phyloP scores from a whole-genome alignment of 306 rosid species.

The Trifolium dubium region DNA sequence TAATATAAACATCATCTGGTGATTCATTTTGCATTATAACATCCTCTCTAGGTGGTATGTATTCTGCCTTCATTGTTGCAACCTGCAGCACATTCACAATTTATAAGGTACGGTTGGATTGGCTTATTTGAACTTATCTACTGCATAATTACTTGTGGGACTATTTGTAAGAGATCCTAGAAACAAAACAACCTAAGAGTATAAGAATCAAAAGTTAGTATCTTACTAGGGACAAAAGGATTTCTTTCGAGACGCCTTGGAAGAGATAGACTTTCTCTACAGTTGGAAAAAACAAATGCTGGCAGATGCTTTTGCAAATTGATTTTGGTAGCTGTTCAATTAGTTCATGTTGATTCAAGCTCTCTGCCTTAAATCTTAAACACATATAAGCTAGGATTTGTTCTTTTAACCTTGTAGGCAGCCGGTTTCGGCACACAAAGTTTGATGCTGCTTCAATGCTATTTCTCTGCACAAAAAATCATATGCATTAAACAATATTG shows the following conservation, averaged over 20 bases:
- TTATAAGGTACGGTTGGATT: not conserved
- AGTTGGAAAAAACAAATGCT: constrained; percentile 70
- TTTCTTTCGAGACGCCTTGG: constrained; percentile 73
- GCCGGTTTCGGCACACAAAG: constrained; percentile 72
- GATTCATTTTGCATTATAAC: constrained; percentile 77
- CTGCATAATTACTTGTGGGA: not conserved
- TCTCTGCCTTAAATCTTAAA: constrained; percentile 88
- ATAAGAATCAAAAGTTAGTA: not conserved
- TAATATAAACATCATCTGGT: constrained; percentile 80
- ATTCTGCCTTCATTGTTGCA: constrained; percentile 85
- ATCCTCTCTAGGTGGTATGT: constrained; percentile 92
- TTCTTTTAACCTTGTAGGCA: constrained; percentile 71
- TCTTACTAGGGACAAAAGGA: constrained; percentile 60
- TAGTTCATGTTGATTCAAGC: constrained; percentile 77
- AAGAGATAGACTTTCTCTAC: constrained; percentile 78
- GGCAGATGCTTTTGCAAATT: constrained; percentile 74
- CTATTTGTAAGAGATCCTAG: not conserved
- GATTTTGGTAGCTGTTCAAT: constrained; percentile 90
- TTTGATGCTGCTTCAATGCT: constrained; percentile 88
- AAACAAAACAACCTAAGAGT: not conserved
- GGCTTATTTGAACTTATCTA: not conserved
- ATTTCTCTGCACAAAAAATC: constrained; percentile 63
- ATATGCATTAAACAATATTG: constrained; percentile 14
- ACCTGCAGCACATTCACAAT: constrained; percentile 53
- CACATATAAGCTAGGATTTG: constrained; percentile 95